phyloP scores from a whole-genome alignment of 2,329 filamentous ascomycete genomes.

The Fusarium chaquense region DNA sequence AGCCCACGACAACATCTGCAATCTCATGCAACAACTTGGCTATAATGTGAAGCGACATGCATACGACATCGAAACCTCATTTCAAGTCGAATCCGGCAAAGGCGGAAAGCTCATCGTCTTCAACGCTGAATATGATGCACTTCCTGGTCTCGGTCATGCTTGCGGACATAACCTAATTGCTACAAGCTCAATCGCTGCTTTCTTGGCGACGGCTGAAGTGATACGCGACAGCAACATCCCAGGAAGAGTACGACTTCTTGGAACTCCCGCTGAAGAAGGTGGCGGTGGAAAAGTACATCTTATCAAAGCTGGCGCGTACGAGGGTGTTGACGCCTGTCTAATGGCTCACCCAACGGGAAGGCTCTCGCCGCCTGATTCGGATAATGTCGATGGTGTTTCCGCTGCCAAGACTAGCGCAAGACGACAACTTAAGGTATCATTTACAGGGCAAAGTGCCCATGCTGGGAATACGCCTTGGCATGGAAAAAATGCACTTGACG shows the following conservation, averaged over 20 bases:
- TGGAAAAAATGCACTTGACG: conserved; percentile 70
- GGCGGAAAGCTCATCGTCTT: conserved; percentile 29
- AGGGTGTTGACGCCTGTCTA: conserved; percentile 49
- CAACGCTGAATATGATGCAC: conserved; percentile 38
- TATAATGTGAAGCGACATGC: conserved; percentile 22
- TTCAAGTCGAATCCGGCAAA: conserved; percentile 30
- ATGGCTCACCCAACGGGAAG: conserved; percentile 47
- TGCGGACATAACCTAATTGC: conserved; percentile 37
- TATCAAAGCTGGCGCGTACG: conserved; percentile 59
- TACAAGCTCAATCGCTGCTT: conserved; percentile 30
- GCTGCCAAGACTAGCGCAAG: conserved; percentile 61
- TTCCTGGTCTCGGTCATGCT: conserved; percentile 30
- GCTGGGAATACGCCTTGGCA: conserved; percentile 69
- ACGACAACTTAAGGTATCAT: conserved; percentile 64
- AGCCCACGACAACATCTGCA: conserved; percentile 29
- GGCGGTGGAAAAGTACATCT: conserved; percentile 64
- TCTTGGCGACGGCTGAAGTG: conserved; percentile 31
- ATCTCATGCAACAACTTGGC: conserved; percentile 17
- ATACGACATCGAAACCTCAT: conserved; percentile 23
- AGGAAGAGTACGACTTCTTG: conserved; percentile 41
- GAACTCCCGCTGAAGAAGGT: conserved; percentile 67
- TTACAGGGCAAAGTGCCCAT: conserved; percentile 67
- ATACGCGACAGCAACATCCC: conserved; percentile 3
- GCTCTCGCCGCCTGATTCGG: not conserved
- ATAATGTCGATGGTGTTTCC: conserved; percentile 50